Conservation (phyloP, 106 monocot species). For the Vanilla planifolia region DNA sequence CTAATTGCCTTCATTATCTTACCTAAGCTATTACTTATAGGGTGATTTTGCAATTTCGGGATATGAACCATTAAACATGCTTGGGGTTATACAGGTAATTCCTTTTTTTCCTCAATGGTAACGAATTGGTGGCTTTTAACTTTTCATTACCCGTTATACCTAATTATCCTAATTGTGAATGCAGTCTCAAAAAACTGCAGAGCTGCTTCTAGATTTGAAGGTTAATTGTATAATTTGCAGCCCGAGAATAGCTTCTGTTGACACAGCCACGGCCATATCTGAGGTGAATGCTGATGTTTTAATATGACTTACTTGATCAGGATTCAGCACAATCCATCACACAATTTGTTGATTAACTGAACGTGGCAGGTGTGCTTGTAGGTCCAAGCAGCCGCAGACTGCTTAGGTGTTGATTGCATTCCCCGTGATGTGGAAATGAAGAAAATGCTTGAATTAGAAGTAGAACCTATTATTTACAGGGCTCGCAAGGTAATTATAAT, state of each 20-base stretch:
- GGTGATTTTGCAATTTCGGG: constrained; percentile 44
- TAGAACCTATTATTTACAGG: constrained; percentile 48
- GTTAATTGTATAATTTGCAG: constrained; percentile 56
- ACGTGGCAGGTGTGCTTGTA: constrained; percentile 21
- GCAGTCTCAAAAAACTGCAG: constrained; percentile 93
- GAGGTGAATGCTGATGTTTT: constrained; percentile 39
- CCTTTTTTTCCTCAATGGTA: background rate
- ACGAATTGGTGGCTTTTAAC: background rate
- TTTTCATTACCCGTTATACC: background rate
- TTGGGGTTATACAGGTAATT: constrained; percentile 87
- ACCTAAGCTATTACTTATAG: constrained; percentile 40
- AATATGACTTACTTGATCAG: background rate
- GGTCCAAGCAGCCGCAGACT: constrained; percentile 98
- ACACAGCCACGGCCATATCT: constrained; percentile 70
- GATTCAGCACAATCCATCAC: background rate
- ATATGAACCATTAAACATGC: constrained; percentile 90
- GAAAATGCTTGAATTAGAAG: constrained; percentile 70
- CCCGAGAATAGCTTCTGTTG: constrained; percentile 65
- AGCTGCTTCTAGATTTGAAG: constrained; percentile 80
- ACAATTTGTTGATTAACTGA: constrained; percentile 7
- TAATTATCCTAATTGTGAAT: constrained; percentile 6
- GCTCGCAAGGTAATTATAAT: constrained; percentile 26
- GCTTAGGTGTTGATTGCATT: constrained; percentile 74
- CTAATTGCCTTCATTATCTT: too few relatives aligned
- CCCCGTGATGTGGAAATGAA: constrained; percentile 80